Evolutionary conservation across 2,329 filamentous ascomycete species (phyloP), one percentile per base, ranked within the genome.

Genomic region (Colletotrichum theobromicola): DNA sequence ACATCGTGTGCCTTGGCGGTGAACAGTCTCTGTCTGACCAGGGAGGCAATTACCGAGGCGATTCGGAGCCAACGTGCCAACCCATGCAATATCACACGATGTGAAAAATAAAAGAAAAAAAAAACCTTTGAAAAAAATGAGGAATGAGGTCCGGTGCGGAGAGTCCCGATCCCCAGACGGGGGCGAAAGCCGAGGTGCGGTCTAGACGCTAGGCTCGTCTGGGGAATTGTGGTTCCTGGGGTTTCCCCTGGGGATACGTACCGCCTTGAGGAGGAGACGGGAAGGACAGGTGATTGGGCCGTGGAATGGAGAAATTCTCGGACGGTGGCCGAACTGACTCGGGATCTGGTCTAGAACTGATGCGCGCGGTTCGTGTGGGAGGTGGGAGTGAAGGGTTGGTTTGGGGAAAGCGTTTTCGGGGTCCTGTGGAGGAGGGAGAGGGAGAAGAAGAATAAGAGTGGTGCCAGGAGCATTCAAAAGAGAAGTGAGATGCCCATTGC

Each of bases 291-390:
- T 42, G 42, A 74, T 72, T 72, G 72, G 72, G 6, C 35, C 4
- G 10, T 24, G 21, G 8, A 16, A 46, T 72, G 72, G 68, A 75
- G 68, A 75, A 64, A 67, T 75, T 67, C 62, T 75, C 68, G 68
- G 68, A 75, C 57, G 62, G 55, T 67, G 68, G 10, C 72, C 68
- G 57, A 72, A 46, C 57, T 75, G 72, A 75, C 72, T 72, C 72
- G 67, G 37, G 37, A 21, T 9, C 24, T 50, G 68, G 72, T 72
- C 72, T 72, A 50, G 68, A 72, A 34, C 72, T 58, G 68, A 10
- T 10, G 26, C 7, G 21, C 66, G 46, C 42, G 66, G 66, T 37
- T 73, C 66, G 60, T 70, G 66, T 57, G 32, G 34, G 32, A 30
- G 32, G 57, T 60, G 42, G 10, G 42, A 50, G 42, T 24, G 26